Evolutionary conservation across 75 land plant species (phyloP).

Genomic region (Azolla pinnata): DNA sequence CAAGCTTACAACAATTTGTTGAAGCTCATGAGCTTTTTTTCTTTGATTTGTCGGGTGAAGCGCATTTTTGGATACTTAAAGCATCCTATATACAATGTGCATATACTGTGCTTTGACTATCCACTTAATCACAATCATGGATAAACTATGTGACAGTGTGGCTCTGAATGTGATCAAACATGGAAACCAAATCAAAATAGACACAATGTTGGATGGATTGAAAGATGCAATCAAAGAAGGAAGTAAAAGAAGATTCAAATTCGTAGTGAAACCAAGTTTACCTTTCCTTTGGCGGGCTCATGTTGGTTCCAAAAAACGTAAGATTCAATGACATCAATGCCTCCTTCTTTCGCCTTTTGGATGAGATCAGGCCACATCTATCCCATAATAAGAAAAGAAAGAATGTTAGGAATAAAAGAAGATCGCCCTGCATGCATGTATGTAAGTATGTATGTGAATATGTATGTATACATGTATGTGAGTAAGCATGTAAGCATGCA

Average conservation of each 20-base stretch:
- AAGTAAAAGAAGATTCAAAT: neutral
- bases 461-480: too few relatives aligned
- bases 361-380: conserved; percentile 12
- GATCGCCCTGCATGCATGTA: too few relatives aligned
- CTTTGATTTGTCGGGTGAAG: too few relatives aligned
- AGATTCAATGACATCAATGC: conserved; percentile 4
- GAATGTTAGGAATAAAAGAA: neutral
- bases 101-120: neutral
- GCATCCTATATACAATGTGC: too few relatives aligned
- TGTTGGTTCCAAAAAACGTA: conserved; percentile 7
- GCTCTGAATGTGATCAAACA: neutral
- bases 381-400: neutral
- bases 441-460: too few relatives aligned
- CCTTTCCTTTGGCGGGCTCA: conserved; percentile 9
- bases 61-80: too few relatives aligned
- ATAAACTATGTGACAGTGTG: neutral
- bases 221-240: neutral
- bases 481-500: neutral
- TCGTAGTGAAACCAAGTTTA: too few relatives aligned
- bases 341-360: neutral
- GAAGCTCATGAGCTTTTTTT: too few relatives aligned
- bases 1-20: too few relatives aligned
- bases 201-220: neutral
- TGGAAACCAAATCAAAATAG: neutral
- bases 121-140: neutral